Evolutionary conservation across 2,329 filamentous ascomycete species (phyloP), one percentile per base, ranked within the genome.

Genomic region (Colletotrichum tropicicola): DNA sequence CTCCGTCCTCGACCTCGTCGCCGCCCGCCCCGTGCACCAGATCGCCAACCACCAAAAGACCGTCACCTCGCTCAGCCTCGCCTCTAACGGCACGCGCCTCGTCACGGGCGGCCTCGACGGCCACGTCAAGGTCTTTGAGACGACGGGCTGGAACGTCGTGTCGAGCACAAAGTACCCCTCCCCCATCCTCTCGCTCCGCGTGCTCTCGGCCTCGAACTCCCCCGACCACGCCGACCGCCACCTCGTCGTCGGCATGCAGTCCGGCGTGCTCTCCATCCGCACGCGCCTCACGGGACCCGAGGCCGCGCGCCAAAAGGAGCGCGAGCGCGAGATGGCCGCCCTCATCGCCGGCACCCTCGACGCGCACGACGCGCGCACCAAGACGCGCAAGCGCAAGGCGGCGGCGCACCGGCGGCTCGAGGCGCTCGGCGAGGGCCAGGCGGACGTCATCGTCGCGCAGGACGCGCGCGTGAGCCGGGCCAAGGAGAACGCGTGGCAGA

Each of bases 21-120:
- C 94, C 52, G 96, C 92, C 25, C 93, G 93, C 73, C 94, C 95
- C 5, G 83, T 97, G 62, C 91, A 94, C 71, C 84, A 97, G 74
- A 90, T 99, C 68, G 91, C 90, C 71, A 98, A 97, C 76, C 96
- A 99, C 79, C 96, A 99, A 75, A 99, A 98, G 87, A 97, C 96
- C 1, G 94, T 99, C 65, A 98, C 96, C 0, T 90, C 92, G 7
- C 85, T 99, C 58, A 90, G 91, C 54, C 82, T 97, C 32, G 94
- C 94, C 7, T 94, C 93, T 45, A 88, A 92, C 70, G 92, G 92
- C 48, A 89, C 89, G 53, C 89, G 96, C 53, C 85, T 99, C 60
- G 87, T 99, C 57, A 94, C 91, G 69, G 96, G 94, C 78, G 94
- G 91, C 19, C 85, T 99, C 47, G 96, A 99, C 77, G 97, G 96